Percentiles rank a stretch among this genome's conserved stretches.
phyloP scores from a whole-genome alignment of 345 rosid genomes.

The Xanthoceras sorbifolium region DNA sequence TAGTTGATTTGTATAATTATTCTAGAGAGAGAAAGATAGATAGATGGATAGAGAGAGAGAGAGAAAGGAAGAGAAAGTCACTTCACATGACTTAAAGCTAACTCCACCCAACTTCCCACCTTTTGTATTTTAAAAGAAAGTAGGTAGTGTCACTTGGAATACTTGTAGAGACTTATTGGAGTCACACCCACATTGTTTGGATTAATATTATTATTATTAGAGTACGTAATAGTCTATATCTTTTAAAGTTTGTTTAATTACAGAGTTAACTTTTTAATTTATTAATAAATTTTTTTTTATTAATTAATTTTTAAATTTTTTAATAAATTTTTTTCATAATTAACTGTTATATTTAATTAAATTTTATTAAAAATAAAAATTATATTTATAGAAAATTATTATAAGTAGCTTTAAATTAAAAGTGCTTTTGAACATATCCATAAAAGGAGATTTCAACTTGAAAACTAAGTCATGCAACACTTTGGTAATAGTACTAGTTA shows the following conservation, averaged over 20 bases:
- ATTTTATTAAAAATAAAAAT: too few species aligned
- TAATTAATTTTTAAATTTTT: too few species aligned
- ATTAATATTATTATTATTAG: conserved; percentile 24
- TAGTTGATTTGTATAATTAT: conserved; percentile 13
- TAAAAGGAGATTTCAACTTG: conserved; percentile 52
- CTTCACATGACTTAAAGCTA: conserved; percentile 82
- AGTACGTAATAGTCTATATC: too few species aligned
- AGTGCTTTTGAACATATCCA: conserved; percentile 56
- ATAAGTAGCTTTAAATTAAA: conserved; percentile 18
- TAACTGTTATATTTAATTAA: too few species aligned
- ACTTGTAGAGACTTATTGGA: conserved; percentile 52
- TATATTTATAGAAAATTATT: too few species aligned
- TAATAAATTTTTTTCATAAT: too few species aligned
- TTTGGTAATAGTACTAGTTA: not conserved
- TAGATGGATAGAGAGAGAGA: too few species aligned
- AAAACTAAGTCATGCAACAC: conserved; percentile 39
- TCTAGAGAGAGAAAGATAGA: conserved; percentile 19
- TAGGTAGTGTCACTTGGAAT: conserved; percentile 62
- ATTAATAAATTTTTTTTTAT: too few species aligned
- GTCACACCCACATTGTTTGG: conserved; percentile 66
- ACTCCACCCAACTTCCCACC: conserved; percentile 53
- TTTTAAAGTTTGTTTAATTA: too few species aligned
- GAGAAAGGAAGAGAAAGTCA: conserved; percentile 36
- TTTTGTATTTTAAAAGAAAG: conserved; percentile 32
- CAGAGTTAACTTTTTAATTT: too few species aligned